phyloP scores from a whole-genome alignment of 495 filamentous ascomycete genomes.

The Hypoxylon trugodes region DNA sequence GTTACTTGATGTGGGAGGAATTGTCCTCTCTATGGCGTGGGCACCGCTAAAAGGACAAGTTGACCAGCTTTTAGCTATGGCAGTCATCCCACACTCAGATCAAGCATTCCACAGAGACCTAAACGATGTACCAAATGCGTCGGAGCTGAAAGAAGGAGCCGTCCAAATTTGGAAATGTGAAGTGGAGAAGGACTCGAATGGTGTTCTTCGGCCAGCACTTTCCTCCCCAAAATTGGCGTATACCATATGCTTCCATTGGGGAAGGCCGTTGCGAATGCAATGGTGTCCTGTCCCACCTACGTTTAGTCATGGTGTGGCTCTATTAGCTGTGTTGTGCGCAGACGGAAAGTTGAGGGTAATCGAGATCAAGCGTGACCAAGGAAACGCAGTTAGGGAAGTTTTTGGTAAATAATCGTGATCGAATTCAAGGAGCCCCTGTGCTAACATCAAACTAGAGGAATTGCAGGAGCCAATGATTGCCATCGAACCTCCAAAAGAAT shows the following conservation, averaged over 20 bases:
- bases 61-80: conserved; percentile 54
- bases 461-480: conserved; percentile 49
- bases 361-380: conserved; percentile 38
- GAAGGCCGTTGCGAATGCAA: conserved; percentile 50
- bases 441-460: conserved; percentile 47
- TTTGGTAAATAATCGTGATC: conserved; percentile 45
- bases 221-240: conserved; percentile 41
- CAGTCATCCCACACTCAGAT: conserved; percentile 55
- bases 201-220: conserved; percentile 32
- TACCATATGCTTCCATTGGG: conserved; percentile 51
- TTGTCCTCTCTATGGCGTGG: conserved; percentile 55
- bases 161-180: conserved; percentile 57
- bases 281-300: conserved; percentile 55
- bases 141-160: conserved; percentile 39
- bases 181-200: conserved; percentile 20
- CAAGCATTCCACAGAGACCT: conserved; percentile 42
- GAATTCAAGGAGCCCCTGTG: background rate
- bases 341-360: conserved; percentile 55
- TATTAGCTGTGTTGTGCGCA: conserved; percentile 52
- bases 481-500: conserved; percentile 51
- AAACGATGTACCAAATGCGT: conserved; percentile 28
- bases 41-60: conserved; percentile 45
- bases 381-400: conserved; percentile 25
- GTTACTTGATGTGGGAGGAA: conserved; percentile 56
- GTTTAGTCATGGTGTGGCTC: conserved; percentile 30